A percentile compares a stretch with the other conserved stretches of the same genome.
These are phyloP conservation scores for Yamadazyma diospyri DNA, from an alignment of 1,139 yeast genomes.

Conservation along the genomic window DNA sequence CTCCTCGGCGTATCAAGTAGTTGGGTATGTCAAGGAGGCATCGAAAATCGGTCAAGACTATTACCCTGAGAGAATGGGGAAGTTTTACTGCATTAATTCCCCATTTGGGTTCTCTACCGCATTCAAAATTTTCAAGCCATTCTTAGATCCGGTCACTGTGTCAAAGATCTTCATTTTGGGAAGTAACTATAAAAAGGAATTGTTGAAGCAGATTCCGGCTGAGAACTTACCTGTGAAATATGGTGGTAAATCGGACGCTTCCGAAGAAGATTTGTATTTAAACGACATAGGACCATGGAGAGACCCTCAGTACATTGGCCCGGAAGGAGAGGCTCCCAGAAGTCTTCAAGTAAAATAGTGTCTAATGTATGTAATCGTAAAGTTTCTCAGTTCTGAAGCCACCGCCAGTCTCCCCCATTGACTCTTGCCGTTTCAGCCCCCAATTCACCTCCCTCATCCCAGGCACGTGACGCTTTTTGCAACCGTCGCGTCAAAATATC, in stretches of 20 bases:
- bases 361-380: no score
- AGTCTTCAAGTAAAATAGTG: conserved; percentile 29
- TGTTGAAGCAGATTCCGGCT: conserved; percentile 87
- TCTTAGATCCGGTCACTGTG: conserved; percentile 97
- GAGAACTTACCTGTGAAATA: conserved; percentile 88
- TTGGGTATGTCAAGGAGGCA: conserved; percentile 88
- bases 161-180: conserved; percentile 90
- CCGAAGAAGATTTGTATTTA: conserved; percentile 77
- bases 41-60: conserved; percentile 93
- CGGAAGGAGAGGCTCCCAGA: conserved; percentile 82
- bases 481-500: no score
- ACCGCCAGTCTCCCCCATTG: neutral
- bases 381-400: neutral
- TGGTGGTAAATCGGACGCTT: conserved; percentile 75
- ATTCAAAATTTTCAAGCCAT: conserved; percentile 84
- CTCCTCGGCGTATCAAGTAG: conserved; percentile 77
- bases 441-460: no score
- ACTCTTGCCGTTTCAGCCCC: neutral
- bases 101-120: conserved; percentile 97
- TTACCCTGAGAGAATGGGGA: conserved; percentile 99
- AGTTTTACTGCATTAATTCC: conserved; percentile 90
- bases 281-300: conserved; percentile 98
- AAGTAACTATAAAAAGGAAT: conserved; percentile 70
- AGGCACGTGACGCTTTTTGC: no score
- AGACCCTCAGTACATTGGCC: conserved; percentile 76